Conservation (phyloP, 495 filamentous ascomycete species). For the Penicillium atrosanguineum region DNA sequence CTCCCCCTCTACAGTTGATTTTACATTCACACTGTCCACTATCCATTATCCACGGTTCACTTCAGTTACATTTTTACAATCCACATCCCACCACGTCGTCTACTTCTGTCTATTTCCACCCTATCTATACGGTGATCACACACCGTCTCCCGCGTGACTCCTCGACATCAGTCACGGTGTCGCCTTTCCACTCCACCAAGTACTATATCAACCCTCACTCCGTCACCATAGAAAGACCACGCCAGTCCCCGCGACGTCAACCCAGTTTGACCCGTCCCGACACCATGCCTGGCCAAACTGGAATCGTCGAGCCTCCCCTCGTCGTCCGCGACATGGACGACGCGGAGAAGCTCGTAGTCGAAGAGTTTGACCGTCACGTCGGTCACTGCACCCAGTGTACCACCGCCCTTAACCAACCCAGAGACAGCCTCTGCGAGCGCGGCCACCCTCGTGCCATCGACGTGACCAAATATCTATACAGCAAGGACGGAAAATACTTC, state of each 20-base stretch:
- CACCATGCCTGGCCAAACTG: slow-evolving; percentile 35
- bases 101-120: background rate
- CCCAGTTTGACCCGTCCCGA: slow-evolving; percentile 22
- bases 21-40: background rate
- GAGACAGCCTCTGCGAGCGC: slow-evolving; percentile 46
- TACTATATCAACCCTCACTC: slow-evolving; percentile 25
- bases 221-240: slow-evolving; percentile 22
- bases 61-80: background rate
- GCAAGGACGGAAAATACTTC: slow-evolving; percentile 44
- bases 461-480: slow-evolving; percentile 51
- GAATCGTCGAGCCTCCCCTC: slow-evolving; percentile 26
- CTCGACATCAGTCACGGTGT: slow-evolving; percentile 34
- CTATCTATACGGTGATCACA: slow-evolving; percentile 12
- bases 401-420: slow-evolving; percentile 33
- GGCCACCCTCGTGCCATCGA: slow-evolving; percentile 46
- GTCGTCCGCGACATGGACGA: slow-evolving; percentile 42
- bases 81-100: background rate
- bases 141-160: slow-evolving; percentile 21
- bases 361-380: slow-evolving; percentile 20
- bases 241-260: slow-evolving; percentile 17
- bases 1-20: background rate
- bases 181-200: slow-evolving; percentile 28
- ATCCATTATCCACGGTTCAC: background rate
- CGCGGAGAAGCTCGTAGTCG: slow-evolving; percentile 35
- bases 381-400: slow-evolving; percentile 41